Evolutionary conservation across 2,329 filamentous ascomycete genomes (phyloP).

Genomic region (Cyphellophora attinorum): DNA sequence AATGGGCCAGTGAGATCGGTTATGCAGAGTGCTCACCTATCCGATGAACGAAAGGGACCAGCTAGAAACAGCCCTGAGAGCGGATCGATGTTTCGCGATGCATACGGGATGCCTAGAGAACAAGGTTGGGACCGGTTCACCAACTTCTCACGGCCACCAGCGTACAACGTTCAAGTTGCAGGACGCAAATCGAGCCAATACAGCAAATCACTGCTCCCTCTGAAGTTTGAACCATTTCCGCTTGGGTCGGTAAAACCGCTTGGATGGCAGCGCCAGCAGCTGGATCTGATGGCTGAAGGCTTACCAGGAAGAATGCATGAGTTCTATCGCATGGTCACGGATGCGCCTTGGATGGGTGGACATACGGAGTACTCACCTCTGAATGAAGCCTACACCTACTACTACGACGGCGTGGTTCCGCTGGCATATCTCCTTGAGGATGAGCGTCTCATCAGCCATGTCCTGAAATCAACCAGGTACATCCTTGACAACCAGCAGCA

Average conservation of each 20-base stretch:
- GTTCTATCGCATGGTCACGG: conserved; percentile 46
- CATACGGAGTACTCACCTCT: conserved; percentile 42
- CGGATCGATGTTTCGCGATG: no score
- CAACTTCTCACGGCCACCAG: neutral
- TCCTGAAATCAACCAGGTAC: conserved; percentile 35
- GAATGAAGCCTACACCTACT: conserved; percentile 49
- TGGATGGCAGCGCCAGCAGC: conserved; percentile 45
- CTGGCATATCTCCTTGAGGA: conserved; percentile 44
- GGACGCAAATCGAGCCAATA: neutral
- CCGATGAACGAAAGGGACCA: no score
- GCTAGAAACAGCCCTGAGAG: no score
- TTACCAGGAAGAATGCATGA: conserved; percentile 45
- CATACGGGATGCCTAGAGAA: no score
- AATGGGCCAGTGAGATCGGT: no score
- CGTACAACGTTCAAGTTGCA: neutral
- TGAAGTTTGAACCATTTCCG: conserved; percentile 31
- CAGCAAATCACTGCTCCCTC: conserved; percentile 21
- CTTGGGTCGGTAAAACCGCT: conserved; percentile 41
- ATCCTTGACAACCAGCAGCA: conserved; percentile 39
- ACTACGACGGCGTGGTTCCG: conserved; percentile 50
- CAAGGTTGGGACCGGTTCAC: neutral
- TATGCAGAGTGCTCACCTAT: no score
- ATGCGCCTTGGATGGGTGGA: conserved; percentile 45
- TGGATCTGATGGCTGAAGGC: conserved; percentile 39
- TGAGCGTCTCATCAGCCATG: conserved; percentile 39